Conservation (phyloP, 1,284 basidiomycete species). For the Tilletiopsis washingtonensis region DNA sequence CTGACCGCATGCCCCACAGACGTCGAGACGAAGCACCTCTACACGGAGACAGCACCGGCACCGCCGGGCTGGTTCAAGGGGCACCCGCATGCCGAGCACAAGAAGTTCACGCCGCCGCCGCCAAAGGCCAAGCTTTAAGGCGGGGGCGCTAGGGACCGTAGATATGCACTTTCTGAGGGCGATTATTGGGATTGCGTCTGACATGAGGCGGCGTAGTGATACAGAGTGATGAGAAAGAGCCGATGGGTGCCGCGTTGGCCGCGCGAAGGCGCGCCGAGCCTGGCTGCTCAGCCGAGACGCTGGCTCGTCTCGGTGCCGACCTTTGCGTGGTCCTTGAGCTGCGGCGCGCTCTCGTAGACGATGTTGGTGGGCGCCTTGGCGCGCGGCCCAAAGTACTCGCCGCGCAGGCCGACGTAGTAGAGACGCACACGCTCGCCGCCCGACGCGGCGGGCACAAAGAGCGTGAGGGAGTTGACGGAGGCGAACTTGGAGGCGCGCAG, state of each 20-base stretch:
- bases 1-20: slow-evolving; percentile 11
- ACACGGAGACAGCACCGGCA: slow-evolving; percentile 34
- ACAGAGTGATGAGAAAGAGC: too few relatives aligned
- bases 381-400: slow-evolving; percentile 17
- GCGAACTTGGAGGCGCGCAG: slow-evolving; percentile 36
- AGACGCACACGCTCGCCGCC: slow-evolving; percentile 22
- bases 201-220: too few relatives aligned
- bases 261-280: too few relatives aligned
- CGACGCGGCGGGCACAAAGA: slow-evolving; percentile 27
- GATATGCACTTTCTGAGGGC: too few relatives aligned
- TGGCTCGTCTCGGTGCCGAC: slow-evolving; percentile 12
- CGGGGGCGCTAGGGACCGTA: too few relatives aligned
- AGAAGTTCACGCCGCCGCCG: not conserved
- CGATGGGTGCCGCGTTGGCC: too few relatives aligned
- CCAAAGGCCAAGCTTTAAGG: too few relatives aligned
- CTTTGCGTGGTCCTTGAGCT: slow-evolving; percentile 36
- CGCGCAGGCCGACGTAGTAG: slow-evolving; percentile 40
- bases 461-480: slow-evolving; percentile 28
- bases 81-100: not conserved
- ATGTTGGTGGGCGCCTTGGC: slow-evolving; percentile 27
- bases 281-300: not conserved
- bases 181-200: too few relatives aligned
- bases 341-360: slow-evolving; percentile 42
- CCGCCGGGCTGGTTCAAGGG: slow-evolving; percentile 42
- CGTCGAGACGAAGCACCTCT: slow-evolving; percentile 42